Evolutionary conservation across 2,329 filamentous ascomycete genomes (phyloP), one percentile per base, ranked within the genome.

Genomic region (Emmonsiellopsis sp.): DNA sequence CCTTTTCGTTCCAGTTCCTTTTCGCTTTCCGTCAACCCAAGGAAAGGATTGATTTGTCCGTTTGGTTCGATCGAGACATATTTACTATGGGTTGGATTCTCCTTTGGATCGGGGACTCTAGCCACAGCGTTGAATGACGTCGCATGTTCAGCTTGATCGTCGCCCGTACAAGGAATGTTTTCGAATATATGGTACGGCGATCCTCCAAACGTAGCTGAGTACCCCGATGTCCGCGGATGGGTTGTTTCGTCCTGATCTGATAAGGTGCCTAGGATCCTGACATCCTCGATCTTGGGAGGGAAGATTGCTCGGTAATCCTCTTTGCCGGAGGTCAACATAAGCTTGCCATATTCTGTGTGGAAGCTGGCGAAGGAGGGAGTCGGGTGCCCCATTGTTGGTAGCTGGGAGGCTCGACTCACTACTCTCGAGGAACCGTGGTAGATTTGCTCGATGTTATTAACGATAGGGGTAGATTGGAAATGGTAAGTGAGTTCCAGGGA

Each of bases 171-270:
- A 3, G 48, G 31, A 5, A 55, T 53, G 26, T 48, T 45, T 2
- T 43, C 55, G 34, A 58, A 58, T 8, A 50, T 46, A 47, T 53
- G 53, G 41, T 51, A 55, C 16, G 55, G 52, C 11, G 20, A 37
- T 1, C 41, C 47, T 30, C 45, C 41, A 30, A 58, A 34, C 16
- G 50, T 35, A 7, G 51, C 47, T 6, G 57, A 58, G 7, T 48
- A 35, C 32, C 50, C 54, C 11, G 53, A 53, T 34, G 50, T 45
- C 30, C 44, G 51, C 10, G 55, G 40, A 15, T 54, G 50, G 7
- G 37, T 34, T 35, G 43, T 20, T 34, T 51, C 37, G n/a, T 41
- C 34, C 16, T 52, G 8, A 31, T 58, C 53, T 3, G n/a, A 30
- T 7, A 58, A 7, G 7, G 47, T 26, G 1, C 54, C 55, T 30